Conservation (phyloP, 1,284 basidiomycete genomes). For the Sporisorium graminicola region DNA sequence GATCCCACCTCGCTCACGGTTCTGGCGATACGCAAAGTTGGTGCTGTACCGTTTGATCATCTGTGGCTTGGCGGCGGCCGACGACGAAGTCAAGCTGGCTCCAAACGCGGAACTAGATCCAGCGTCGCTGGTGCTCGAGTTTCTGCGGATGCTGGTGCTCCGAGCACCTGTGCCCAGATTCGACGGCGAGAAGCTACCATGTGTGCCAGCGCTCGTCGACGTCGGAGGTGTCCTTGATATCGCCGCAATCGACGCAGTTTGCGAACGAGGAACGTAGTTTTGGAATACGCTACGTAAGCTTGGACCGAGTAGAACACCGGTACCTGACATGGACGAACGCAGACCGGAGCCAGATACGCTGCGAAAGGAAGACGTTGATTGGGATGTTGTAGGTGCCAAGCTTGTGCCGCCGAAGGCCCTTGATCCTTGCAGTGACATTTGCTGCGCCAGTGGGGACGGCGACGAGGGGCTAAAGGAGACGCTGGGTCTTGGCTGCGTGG, state of each 20-base stretch:
- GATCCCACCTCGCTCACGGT: constrained; percentile 24
- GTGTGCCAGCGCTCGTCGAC: constrained; percentile 18
- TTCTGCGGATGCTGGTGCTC: constrained; percentile 36
- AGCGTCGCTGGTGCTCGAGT: constrained; percentile 45
- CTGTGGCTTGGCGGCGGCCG: constrained; percentile 47
- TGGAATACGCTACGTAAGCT: constrained; percentile 58
- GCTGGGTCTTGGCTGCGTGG: constrained; percentile 32
- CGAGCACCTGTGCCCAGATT: constrained; percentile 33
- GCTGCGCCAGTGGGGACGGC: constrained; percentile 56
- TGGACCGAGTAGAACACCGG: constrained; percentile 19
- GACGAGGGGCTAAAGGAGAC: constrained; percentile 59
- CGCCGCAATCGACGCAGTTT: constrained; percentile 23
- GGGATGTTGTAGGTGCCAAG: constrained; percentile 11
- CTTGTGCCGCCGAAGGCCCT: constrained; percentile 8
- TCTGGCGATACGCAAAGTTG: constrained; percentile 56
- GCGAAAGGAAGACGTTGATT: constrained; percentile 26
- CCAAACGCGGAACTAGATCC: constrained; percentile 43
- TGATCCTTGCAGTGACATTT: constrained; percentile 42
- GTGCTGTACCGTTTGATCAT: constrained; percentile 63
- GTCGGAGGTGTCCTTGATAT: constrained; percentile 46
- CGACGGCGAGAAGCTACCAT: constrained; percentile 41
- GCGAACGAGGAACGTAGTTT: constrained; percentile 48
- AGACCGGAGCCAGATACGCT: constrained; percentile 35
- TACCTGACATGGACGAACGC: constrained; percentile 30
- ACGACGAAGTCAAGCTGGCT: constrained; percentile 13